Evolutionary conservation across 306 rosid genomes (phyloP).

Genomic region (Mimosa bimucronata): DNA sequence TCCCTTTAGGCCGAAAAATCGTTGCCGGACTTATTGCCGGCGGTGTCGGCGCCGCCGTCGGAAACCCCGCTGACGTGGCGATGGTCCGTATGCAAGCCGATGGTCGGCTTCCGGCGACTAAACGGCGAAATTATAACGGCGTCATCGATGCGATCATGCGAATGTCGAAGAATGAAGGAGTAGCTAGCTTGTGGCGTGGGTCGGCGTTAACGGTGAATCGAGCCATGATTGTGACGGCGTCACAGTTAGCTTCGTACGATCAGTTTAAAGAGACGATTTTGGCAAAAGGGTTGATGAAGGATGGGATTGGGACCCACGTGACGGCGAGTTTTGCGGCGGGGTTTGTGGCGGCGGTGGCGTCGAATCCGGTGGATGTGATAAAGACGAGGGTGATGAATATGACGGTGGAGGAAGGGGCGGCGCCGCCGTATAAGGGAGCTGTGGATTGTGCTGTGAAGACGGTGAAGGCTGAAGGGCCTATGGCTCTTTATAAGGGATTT

Average conservation of each 20-base stretch:
- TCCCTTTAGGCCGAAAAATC: slow-evolving; percentile 54
- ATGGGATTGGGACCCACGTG: slow-evolving; percentile 81
- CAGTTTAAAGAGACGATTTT: slow-evolving; percentile 70
- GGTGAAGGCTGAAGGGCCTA: slow-evolving; percentile 72
- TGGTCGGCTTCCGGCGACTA: slow-evolving; percentile 66
- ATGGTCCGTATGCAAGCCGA: slow-evolving; percentile 97
- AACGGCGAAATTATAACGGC: slow-evolving; percentile 73
- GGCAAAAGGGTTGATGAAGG: slow-evolving; percentile 60
- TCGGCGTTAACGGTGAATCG: slow-evolving; percentile 88
- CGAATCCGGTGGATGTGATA: slow-evolving; percentile 90
- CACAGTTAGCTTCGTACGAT: slow-evolving; percentile 86
- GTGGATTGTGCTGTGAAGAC: slow-evolving; percentile 79
- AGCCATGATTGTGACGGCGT: slow-evolving; percentile 93
- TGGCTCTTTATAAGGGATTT: slow-evolving; percentile 89
- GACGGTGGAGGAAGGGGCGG: slow-evolving; percentile 66
- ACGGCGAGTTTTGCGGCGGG: slow-evolving; percentile 88
- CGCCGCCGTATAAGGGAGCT: slow-evolving; percentile 67
- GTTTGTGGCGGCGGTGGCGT: slow-evolving; percentile 85
- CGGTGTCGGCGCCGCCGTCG: slow-evolving; percentile 77
- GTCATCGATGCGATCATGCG: slow-evolving; percentile 68
- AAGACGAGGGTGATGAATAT: slow-evolving; percentile 93
- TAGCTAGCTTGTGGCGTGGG: slow-evolving; percentile 86
- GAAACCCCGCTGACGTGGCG: slow-evolving; percentile 90
- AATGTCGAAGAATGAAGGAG: slow-evolving; percentile 70
- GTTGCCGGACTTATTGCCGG: slow-evolving; percentile 73